These are phyloP conservation scores for Aspergillus diversus DNA, from an alignment of 495 filamentous ascomycete species.

Conservation along the genomic window DNA sequence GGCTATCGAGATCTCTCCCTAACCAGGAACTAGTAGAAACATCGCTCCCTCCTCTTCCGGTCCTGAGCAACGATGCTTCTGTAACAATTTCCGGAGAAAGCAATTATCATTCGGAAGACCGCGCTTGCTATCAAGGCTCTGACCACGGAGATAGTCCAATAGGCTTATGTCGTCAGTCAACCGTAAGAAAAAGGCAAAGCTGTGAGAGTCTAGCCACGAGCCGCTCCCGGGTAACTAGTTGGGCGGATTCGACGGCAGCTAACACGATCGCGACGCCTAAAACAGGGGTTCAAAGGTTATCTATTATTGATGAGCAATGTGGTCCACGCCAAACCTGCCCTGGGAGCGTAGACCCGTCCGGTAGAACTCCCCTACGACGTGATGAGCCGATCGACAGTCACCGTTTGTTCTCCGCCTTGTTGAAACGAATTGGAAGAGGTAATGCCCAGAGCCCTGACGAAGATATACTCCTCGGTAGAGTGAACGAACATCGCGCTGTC, in stretches of 20 bases:
- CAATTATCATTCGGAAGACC: slow-evolving; percentile 2
- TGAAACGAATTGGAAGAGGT: slow-evolving; percentile 61
- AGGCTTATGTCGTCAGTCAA: slow-evolving; percentile 36
- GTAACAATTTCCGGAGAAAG: not conserved
- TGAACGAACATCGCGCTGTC: slow-evolving; percentile 36
- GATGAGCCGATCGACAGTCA: slow-evolving; percentile 58
- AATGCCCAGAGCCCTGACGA: slow-evolving; percentile 32
- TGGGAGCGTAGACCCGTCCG: not conserved
- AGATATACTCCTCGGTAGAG: slow-evolving; percentile 36
- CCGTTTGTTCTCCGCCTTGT: slow-evolving; percentile 73
- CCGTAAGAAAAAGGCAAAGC: slow-evolving; percentile 39
- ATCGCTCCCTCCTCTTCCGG: slow-evolving; percentile 53
- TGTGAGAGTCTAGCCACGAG: slow-evolving; percentile 54
- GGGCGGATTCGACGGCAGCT: slow-evolving; percentile 66
- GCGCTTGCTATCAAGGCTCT: slow-evolving; percentile 20
- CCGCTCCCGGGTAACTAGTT: slow-evolving; percentile 74
- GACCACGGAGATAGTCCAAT: slow-evolving; percentile 34
- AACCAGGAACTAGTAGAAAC: slow-evolving; percentile 51
- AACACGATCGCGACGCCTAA: slow-evolving; percentile 48
- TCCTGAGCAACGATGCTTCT: slow-evolving; percentile 29
- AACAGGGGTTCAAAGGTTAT: slow-evolving; percentile 56
- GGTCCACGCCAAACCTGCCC: slow-evolving; percentile 40
- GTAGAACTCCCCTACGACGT: slow-evolving; percentile 20
- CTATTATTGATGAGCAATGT: slow-evolving; percentile 68
- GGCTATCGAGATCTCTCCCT: slow-evolving; percentile 46